phyloP scores from a whole-genome alignment of 345 rosid genomes.

The Salix suchowensis region DNA sequence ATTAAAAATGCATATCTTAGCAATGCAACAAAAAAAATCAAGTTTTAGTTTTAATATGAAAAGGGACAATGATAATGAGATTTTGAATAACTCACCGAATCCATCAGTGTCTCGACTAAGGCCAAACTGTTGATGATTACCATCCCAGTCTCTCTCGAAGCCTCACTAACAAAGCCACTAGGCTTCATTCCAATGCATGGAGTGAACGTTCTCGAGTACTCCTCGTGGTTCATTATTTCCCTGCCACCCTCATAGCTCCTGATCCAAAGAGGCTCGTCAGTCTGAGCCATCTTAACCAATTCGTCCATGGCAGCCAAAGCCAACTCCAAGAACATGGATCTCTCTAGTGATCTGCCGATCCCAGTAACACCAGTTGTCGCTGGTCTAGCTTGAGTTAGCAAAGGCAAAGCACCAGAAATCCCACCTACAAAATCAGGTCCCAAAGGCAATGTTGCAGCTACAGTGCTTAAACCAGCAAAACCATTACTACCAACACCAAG shows the following conservation, averaged over 20 bases:
- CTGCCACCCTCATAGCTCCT: slow-evolving; percentile 54
- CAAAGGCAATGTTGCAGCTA: slow-evolving; percentile 41
- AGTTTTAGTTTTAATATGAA: background rate
- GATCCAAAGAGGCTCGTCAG: slow-evolving; percentile 79
- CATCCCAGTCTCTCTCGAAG: slow-evolving; percentile 78
- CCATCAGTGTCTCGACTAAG: slow-evolving; percentile 89
- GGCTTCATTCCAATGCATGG: slow-evolving; percentile 71
- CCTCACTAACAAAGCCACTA: slow-evolving; percentile 67
- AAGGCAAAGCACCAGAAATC: slow-evolving; percentile 32
- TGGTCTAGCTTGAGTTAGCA: slow-evolving; percentile 33
- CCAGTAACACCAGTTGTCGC: slow-evolving; percentile 34
- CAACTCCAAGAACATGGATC: slow-evolving; percentile 72
- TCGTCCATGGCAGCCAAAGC: slow-evolving; percentile 88
- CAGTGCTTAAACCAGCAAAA: slow-evolving; percentile 39
- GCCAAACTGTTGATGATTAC: slow-evolving; percentile 87
- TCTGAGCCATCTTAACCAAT: slow-evolving; percentile 72
- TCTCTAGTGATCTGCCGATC: slow-evolving; percentile 50
- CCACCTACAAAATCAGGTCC: slow-evolving; percentile 54
- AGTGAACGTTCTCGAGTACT: slow-evolving; percentile 50
- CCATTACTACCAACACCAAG: slow-evolving; percentile 74
- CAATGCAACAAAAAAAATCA: background rate
- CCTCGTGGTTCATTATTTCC: slow-evolving; percentile 61
- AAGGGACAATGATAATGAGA: background rate
- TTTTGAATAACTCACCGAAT: slow-evolving; percentile 51
- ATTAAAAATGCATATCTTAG: background rate